Base-by-base conservation (phyloP, 495 filamentous ascomycete genomes). In the Aspergillus avenaceus region DNA sequence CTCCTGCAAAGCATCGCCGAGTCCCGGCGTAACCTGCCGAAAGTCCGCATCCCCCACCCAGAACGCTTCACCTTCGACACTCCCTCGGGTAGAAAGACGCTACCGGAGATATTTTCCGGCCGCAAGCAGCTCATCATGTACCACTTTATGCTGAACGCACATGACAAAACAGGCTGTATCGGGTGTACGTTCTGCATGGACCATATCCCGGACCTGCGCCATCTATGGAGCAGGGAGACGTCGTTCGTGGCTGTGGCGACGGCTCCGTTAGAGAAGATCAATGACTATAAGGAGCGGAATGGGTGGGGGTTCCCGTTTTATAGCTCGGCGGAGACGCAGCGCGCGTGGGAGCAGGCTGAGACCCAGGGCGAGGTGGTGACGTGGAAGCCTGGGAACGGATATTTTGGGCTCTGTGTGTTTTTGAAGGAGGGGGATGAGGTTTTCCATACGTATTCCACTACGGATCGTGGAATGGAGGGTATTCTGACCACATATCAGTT, bases 301-400 rank as follows among this genome's bases (percentile, higher is more conserved):
- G 69, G 65, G 5, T 76, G 71, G 73, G 58, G 52, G 8, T 71
- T 74, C 43, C 71, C 71, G 16, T 74, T 71, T 45, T 72, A 67
- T 47, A 72, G 71, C 49, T 67, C 63, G 45, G 53, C 38, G 24
- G 62, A 49, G 24, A 59, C 51, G 26, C 49, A 53, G 23, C 22
- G 41, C 27, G 34, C 49, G 23, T 63, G 54, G 40, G 54, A 45
- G 5, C 52, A 63, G 51, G 42, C 51, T n/a, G 58, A 65, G 25
- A 38, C 37, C 14, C 41, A 50, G 28, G 61, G 59, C 0, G 56
- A 64, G 51, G 41, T 38, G 28, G 26, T 62, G n/a, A 50, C 55
- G 18, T 60, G 47, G 41, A 60, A 58, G 21, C 50, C 50, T 14
- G 58, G 51, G 22, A 66, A 67, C 27, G 72, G 71, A 31, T 53